phyloP scores from a whole-genome alignment of 2,329 filamentous ascomycete species.

The Alternaria sp. region DNA sequence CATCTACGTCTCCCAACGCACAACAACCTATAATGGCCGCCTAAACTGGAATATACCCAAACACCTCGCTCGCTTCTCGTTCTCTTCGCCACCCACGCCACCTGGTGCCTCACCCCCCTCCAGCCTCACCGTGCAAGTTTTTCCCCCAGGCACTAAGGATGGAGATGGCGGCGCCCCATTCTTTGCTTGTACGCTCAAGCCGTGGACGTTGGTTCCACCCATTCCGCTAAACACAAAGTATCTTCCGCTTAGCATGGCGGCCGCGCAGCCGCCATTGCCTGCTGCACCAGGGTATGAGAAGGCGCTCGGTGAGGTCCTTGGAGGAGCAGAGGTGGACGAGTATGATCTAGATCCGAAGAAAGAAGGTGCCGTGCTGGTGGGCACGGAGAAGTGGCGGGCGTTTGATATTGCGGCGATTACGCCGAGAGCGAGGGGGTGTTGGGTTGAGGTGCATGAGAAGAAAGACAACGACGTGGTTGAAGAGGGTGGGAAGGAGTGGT shows the following conservation, averaged over 20 bases:
- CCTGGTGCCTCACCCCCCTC: slow-evolving; percentile 24
- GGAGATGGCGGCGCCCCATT: slow-evolving; percentile 34
- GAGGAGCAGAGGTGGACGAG: slow-evolving; percentile 23
- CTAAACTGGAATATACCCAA: slow-evolving; percentile 49
- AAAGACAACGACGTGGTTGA: slow-evolving; percentile 13
- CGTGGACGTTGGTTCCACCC: slow-evolving; percentile 37
- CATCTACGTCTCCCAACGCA: slow-evolving; percentile 47
- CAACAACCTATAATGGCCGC: slow-evolving; percentile 45
- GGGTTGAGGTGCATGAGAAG: slow-evolving; percentile 26
- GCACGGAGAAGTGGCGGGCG: slow-evolving; percentile 36
- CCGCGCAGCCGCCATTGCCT: slow-evolving; percentile 37
- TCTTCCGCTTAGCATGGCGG: slow-evolving; percentile 30
- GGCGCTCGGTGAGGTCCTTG: slow-evolving; percentile 17
- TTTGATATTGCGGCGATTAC: slow-evolving; percentile 31
- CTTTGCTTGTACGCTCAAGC: slow-evolving; percentile 38
- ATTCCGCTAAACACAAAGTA: slow-evolving; percentile 36
- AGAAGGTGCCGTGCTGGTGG: slow-evolving; percentile 30
- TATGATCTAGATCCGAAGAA: slow-evolving; percentile 33
- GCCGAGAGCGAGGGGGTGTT: slow-evolving; percentile 36
- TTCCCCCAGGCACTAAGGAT: slow-evolving; percentile 31
- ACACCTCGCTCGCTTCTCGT: slow-evolving; percentile 45
- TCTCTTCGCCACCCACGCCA: slow-evolving; percentile 34
- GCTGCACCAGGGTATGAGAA: slow-evolving; percentile 16
- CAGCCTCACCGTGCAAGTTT: slow-evolving; percentile 37
- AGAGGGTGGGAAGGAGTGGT: slow-evolving; percentile 23